Evolutionary conservation across 2,329 filamentous ascomycete genomes (phyloP).

Genomic region (Rhynchosporium agropyri): DNA sequence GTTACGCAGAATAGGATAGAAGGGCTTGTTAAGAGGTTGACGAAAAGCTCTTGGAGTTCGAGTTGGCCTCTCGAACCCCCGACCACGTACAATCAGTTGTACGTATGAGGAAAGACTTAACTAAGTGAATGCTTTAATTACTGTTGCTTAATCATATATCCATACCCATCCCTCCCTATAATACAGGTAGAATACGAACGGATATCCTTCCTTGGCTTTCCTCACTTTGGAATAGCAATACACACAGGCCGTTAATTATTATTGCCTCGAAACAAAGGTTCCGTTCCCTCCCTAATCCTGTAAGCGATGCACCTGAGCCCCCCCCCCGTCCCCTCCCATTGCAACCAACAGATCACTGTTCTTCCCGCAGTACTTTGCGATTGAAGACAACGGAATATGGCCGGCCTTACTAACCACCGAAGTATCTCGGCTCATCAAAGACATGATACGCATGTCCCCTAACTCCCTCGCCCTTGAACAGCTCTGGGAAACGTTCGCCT

Average conservation of each 20-base stretch:
- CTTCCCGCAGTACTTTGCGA: not conserved
- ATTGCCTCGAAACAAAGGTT: not conserved
- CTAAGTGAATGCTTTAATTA: too few species aligned
- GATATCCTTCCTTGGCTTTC: not conserved
- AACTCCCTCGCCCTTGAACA: conserved; percentile 85
- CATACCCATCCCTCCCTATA: too few species aligned
- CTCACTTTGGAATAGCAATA: too few species aligned
- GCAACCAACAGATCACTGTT: not conserved
- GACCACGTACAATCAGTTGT: too few species aligned
- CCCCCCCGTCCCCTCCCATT: not conserved
- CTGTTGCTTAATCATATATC: not conserved
- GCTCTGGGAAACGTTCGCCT: conserved; percentile 78
- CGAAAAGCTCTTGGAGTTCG: not conserved
- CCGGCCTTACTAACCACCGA: conserved; percentile 20
- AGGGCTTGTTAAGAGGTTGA: not conserved
- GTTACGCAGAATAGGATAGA: not conserved
- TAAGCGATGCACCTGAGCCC: not conserved
- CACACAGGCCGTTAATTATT: not conserved
- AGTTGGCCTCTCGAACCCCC: too few species aligned
- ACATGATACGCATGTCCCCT: conserved; percentile 93
- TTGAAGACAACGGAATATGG: not conserved
- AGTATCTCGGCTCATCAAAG: conserved; percentile 88
- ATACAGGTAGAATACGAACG: too few species aligned
- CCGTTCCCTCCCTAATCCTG: not conserved
- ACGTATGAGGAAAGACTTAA: too few species aligned